These are phyloP conservation scores for Teratosphaeria epicoccoides DNA, from an alignment of 2,329 filamentous ascomycete species.

Conservation along the genomic window DNA sequence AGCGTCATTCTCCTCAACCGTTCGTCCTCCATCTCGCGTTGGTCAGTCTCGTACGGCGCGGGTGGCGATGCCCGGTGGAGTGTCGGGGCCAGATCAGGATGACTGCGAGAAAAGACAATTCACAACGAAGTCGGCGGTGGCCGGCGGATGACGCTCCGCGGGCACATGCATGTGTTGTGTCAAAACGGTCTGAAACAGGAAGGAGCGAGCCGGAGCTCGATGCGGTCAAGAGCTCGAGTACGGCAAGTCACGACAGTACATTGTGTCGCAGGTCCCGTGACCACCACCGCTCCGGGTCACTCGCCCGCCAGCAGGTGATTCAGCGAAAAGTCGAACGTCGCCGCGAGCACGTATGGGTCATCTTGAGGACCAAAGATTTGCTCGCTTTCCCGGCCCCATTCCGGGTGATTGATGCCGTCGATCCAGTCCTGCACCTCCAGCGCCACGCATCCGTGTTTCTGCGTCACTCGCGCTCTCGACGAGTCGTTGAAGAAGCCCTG, in stretches of 20 bases:
- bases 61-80: not conserved
- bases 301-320: not conserved
- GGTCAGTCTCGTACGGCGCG: not conserved
- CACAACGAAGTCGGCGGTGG: not conserved
- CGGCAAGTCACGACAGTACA: not conserved
- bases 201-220: not conserved
- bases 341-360: slow-evolving; percentile 34
- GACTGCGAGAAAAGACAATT: not conserved
- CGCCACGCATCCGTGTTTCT: slow-evolving; percentile 73
- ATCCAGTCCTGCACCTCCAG: slow-evolving; percentile 91
- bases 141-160: not conserved
- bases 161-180: not conserved
- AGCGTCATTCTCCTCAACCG: not conserved
- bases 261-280: not conserved
- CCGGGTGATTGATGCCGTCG: slow-evolving; percentile 85
- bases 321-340: slow-evolving; percentile 29
- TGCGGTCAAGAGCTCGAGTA: not conserved
- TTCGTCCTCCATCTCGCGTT: no score
- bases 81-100: not conserved
- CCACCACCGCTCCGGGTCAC: not conserved
- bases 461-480: slow-evolving; percentile 51
- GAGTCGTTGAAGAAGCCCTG: slow-evolving; percentile 51
- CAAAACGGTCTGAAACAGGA: not conserved
- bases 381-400: slow-evolving; percentile 58
- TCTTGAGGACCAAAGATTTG: slow-evolving; percentile 38